Evolutionary conservation across 768 basidiomycete genomes (phyloP).

Genomic region (Saitozyma podzolica): DNA sequence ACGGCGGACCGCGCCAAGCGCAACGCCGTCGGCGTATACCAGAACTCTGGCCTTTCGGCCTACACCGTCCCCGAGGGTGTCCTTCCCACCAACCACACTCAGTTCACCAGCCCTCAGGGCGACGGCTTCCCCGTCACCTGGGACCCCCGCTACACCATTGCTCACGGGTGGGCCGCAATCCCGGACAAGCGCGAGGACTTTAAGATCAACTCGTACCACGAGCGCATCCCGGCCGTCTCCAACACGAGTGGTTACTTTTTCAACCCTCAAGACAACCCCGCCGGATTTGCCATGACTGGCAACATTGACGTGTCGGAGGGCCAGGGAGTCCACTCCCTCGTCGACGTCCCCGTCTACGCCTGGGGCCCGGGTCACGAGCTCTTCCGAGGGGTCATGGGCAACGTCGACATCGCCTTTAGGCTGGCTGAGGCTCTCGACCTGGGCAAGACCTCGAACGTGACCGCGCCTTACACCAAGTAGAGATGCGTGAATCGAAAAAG

Average conservation of each 20-base stretch:
- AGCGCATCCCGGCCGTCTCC: constrained; percentile 43
- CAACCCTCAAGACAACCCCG: constrained; percentile 47
- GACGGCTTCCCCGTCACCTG: constrained; percentile 53
- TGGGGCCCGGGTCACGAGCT: constrained; percentile 49
- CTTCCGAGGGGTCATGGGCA: constrained; percentile 51
- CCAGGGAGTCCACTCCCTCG: constrained; percentile 53
- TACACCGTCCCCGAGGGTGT: constrained; percentile 49
- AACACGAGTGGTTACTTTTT: constrained; percentile 42
- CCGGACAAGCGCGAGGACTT: constrained; percentile 48
- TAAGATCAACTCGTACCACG: constrained; percentile 34
- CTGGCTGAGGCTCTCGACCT: constrained; percentile 51
- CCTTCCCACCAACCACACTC: constrained; percentile 40
- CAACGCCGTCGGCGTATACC: constrained; percentile 52
- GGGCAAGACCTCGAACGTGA: constrained; percentile 36
- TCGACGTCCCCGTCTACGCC: constrained; percentile 52
- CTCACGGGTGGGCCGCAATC: constrained; percentile 37
- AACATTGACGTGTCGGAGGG: constrained; percentile 41
- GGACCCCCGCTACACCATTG: constrained; percentile 53
- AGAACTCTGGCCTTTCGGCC: constrained; percentile 49
- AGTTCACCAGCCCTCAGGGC: constrained; percentile 39
- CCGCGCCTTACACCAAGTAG: constrained; percentile 20
- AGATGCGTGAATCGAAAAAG: neutral
- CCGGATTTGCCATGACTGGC: constrained; percentile 52
- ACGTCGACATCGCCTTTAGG: constrained; percentile 49
- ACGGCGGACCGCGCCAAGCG: constrained; percentile 49